Conservation (phyloP, 495 filamentous ascomycete genomes). For the Xylaria curta region DNA sequence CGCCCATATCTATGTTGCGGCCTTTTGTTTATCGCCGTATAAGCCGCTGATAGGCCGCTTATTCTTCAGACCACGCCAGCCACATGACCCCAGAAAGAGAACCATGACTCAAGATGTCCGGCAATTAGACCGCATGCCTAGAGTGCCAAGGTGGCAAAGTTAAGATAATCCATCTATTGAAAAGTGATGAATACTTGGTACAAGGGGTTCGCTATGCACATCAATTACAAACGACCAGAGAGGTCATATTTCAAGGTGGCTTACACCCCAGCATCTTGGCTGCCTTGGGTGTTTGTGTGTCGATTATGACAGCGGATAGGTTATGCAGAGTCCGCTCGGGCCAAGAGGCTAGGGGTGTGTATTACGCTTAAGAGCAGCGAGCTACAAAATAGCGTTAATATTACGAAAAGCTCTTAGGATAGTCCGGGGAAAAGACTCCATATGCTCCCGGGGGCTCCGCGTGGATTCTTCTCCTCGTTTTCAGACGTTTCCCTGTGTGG, state of each 20-base stretch:
- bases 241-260: constrained; percentile 6
- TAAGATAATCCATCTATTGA: constrained; percentile 28
- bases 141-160: constrained; percentile 35
- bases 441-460: background rate
- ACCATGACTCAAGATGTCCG: constrained; percentile 8
- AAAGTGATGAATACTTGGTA: constrained; percentile 4
- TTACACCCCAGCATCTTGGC: constrained; percentile 21
- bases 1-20: constrained; percentile 3
- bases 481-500: background rate
- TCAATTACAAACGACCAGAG: constrained; percentile 17
- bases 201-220: constrained; percentile 6
- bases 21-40: constrained; percentile 16
- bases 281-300: constrained; percentile 16
- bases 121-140: constrained; percentile 18
- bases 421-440: background rate
- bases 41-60: constrained; percentile 1
- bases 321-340: constrained; percentile 19
- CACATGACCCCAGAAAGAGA: constrained; percentile 19
- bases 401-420: background rate
- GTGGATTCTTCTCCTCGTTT: background rate
- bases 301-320: constrained; percentile 16
- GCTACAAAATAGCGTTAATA: constrained; percentile 4
- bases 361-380: constrained; percentile 13
- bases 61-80: constrained; percentile 16
- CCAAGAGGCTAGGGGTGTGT: constrained; percentile 1